A percentile compares a stretch with the other conserved stretches of the same genome.
These are phyloP conservation scores for Pseudogymnoascus sp. DNA, from an alignment of 2,329 filamentous ascomycete genomes.

Conservation along the genomic window DNA sequence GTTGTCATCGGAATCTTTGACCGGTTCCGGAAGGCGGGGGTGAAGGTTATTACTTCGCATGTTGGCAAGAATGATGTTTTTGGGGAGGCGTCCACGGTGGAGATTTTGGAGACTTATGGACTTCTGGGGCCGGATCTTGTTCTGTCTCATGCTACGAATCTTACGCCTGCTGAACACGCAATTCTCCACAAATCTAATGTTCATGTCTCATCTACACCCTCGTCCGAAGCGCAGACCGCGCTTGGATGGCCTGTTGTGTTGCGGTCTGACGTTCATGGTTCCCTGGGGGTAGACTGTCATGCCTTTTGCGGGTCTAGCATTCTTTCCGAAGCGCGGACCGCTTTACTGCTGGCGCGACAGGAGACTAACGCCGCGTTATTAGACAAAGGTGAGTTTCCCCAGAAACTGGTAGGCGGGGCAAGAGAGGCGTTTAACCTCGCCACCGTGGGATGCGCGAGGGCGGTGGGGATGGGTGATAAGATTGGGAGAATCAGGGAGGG, in stretches of 20 bases:
- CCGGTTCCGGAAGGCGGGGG: conserved; percentile 27
- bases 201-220: conserved; percentile 37
- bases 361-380: conserved; percentile 25
- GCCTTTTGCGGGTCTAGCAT: conserved; percentile 26
- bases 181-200: conserved; percentile 29
- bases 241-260: conserved; percentile 31
- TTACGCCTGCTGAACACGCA: conserved; percentile 28
- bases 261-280: conserved; percentile 25
- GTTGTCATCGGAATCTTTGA: conserved; percentile 31
- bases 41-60: conserved; percentile 37
- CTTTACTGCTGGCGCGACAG: conserved; percentile 27
- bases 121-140: conserved; percentile 35
- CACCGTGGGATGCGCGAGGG: conserved; percentile 38
- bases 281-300: conserved; percentile 31
- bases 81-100: conserved; percentile 12
- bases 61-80: conserved; percentile 17
- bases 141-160: conserved; percentile 32
- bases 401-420: conserved; percentile 26
- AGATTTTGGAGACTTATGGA: conserved; percentile 27
- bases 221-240: conserved; percentile 43
- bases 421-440: conserved; percentile 41
- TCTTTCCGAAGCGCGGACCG: conserved; percentile 27
- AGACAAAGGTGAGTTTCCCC: conserved; percentile 20
- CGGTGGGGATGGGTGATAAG: conserved; percentile 32
- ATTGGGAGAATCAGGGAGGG: conserved; percentile 39